Conservation (phyloP, 1,284 basidiomycete genomes). For the Stygiomarasmius scandens region DNA sequence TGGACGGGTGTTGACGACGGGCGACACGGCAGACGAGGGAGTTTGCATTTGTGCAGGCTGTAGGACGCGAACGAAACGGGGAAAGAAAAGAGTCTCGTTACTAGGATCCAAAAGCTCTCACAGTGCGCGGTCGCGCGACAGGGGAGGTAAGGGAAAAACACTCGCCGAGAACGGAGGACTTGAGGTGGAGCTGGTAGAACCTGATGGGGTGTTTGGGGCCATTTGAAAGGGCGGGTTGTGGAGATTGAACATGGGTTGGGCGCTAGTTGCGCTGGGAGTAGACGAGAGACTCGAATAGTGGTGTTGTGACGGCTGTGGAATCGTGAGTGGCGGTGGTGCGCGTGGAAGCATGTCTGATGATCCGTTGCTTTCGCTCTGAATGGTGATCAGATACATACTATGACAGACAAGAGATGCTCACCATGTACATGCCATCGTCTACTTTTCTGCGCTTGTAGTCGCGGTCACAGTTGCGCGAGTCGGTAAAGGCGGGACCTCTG, state of each 20-base stretch:
- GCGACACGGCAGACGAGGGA: slow-evolving; percentile 42
- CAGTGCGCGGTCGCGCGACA: neutral
- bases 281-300: slow-evolving; percentile 39
- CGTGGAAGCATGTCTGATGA: slow-evolving; percentile 48
- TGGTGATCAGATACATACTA: too few species aligned
- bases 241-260: slow-evolving; percentile 47
- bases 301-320: slow-evolving; percentile 40
- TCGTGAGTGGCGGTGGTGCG: slow-evolving; percentile 60
- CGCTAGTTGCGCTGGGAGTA: slow-evolving; percentile 35
- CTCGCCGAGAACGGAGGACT: slow-evolving; percentile 82
- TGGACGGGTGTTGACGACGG: slow-evolving; percentile 44
- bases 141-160: slow-evolving; percentile 45
- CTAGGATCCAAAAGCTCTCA: slow-evolving; percentile 39
- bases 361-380: slow-evolving; percentile 39
- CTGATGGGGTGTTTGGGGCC: slow-evolving; percentile 69
- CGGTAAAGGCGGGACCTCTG: slow-evolving; percentile 6
- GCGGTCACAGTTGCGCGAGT: slow-evolving; percentile 46
- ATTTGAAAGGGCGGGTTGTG: slow-evolving; percentile 52
- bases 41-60: slow-evolving; percentile 66
- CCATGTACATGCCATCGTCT: slow-evolving; percentile 59
- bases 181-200: slow-evolving; percentile 72
- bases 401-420: too few species aligned
- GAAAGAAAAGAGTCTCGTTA: slow-evolving; percentile 38
- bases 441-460: slow-evolving; percentile 67
- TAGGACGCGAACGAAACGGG: slow-evolving; percentile 29